Evolutionary conservation across 1,284 basidiomycete species (phyloP).

Genomic region (Pascua sp.): DNA sequence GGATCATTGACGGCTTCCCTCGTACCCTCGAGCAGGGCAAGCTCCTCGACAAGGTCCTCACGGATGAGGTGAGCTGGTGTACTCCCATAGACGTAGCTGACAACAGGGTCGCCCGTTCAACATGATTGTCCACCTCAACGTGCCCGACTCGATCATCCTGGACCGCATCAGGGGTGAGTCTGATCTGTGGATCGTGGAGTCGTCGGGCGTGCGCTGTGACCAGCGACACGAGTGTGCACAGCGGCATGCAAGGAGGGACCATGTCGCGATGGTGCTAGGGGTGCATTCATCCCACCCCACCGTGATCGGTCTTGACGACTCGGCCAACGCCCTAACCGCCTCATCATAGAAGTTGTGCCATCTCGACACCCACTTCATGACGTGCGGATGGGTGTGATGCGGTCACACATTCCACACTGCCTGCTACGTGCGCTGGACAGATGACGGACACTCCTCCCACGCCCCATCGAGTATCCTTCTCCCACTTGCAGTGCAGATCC

Average conservation of each 20-base stretch:
- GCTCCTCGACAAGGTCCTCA: constrained; percentile 63
- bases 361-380: too few species aligned
- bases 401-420: too few species aligned
- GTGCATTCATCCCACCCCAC: not conserved
- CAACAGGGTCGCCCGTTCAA: constrained; percentile 63
- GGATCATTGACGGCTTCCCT: constrained; percentile 96
- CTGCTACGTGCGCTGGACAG: not conserved
- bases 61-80: constrained; percentile 38
- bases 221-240: too few species aligned
- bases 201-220: too few species aligned
- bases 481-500: too few species aligned
- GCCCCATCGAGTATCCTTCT: too few species aligned
- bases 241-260: too few species aligned
- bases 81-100: constrained; percentile 52
- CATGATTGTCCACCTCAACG: constrained; percentile 85
- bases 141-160: constrained; percentile 85
- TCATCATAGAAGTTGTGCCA: too few species aligned
- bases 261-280: not conserved
- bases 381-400: too few species aligned
- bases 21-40: constrained; percentile 85
- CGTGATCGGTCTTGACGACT: too few species aligned
- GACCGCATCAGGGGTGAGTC: constrained; percentile 68
- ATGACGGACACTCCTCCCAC: not conserved
- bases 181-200: too few species aligned
- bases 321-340: too few species aligned